These are phyloP conservation scores for Malassezia furfur DNA, from an alignment of 1,284 basidiomycete genomes.

Conservation along the genomic window DNA sequence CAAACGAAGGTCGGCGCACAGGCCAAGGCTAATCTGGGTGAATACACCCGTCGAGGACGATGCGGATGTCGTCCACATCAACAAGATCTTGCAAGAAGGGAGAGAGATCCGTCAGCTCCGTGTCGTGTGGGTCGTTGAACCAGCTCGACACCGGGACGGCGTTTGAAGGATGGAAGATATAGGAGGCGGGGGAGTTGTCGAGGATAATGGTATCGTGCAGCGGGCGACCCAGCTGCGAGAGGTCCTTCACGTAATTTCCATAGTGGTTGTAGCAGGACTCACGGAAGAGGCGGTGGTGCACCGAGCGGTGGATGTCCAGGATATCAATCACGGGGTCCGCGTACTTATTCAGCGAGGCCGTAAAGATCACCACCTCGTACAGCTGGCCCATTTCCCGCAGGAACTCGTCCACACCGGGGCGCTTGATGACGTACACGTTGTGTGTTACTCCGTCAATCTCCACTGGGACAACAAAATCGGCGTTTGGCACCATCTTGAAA, in stretches of 20 bases:
- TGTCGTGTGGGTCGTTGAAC: conserved; percentile 78
- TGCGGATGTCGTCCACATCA: conserved; percentile 77
- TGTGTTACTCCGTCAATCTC: conserved; percentile 97
- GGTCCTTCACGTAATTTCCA: conserved; percentile 98
- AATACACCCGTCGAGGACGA: conserved; percentile 62
- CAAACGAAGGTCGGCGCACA: conserved; percentile 14
- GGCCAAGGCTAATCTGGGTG: conserved; percentile 1
- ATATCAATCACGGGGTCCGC: conserved; percentile 97
- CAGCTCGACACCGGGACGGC: conserved; percentile 97
- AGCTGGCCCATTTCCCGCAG: conserved; percentile 94
- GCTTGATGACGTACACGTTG: conserved; percentile 97
- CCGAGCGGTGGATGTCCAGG: conserved; percentile 80
- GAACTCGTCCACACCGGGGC: conserved; percentile 94
- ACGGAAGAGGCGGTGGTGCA: conserved; percentile 89
- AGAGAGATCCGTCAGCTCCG: conserved; percentile 85
- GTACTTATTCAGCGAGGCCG: conserved; percentile 95
- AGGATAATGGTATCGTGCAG: conserved; percentile 91
- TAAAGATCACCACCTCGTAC: conserved; percentile 97
- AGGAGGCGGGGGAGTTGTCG: conserved; percentile 96
- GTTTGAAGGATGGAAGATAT: conserved; percentile 98
- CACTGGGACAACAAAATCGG: conserved; percentile 96
- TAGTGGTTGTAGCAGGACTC: conserved; percentile 98
- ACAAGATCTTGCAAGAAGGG: conserved; percentile 84
- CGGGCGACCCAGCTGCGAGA: conserved; percentile 87
- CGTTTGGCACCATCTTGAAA: conserved; percentile 70